Percentiles rank a stretch among this genome's conserved stretches.
Evolutionary conservation across 192 early-diverging fungal species (phyloP).

Genomic region (Martensiomyces pterosporus): DNA sequence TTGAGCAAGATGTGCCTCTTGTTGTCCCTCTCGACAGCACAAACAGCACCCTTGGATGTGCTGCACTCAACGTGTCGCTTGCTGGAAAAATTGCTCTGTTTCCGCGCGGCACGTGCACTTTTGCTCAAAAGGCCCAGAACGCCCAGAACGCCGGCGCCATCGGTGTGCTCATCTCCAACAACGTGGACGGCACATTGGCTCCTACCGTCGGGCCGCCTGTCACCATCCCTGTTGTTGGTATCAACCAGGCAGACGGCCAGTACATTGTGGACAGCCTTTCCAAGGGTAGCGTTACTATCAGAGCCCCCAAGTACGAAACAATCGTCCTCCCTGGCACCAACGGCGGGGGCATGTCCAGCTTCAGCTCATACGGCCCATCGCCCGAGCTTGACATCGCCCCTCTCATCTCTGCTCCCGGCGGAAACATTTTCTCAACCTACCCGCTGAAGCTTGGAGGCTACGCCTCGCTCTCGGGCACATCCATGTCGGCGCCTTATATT

Average conservation of each 20-base stretch:
- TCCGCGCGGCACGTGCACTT: slow-evolving; percentile 47
- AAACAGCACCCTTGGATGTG: slow-evolving; percentile 21
- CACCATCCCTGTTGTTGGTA: slow-evolving; percentile 40
- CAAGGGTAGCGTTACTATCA: slow-evolving; percentile 1
- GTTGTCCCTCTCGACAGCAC: slow-evolving; percentile 4
- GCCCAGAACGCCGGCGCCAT: slow-evolving; percentile 50
- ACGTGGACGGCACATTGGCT: slow-evolving; percentile 21
- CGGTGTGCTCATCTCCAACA: slow-evolving; percentile 53
- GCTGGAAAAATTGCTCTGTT: slow-evolving; percentile 48
- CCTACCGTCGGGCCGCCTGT: slow-evolving; percentile 13
- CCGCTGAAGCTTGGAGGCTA: slow-evolving; percentile 43
- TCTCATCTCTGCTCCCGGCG: slow-evolving; percentile 63
- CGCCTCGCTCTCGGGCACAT: slow-evolving; percentile 63
- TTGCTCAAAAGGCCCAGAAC: slow-evolving; percentile 38
- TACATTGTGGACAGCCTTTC: slow-evolving; percentile 15
- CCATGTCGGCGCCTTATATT: slow-evolving; percentile 76
- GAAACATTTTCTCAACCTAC: slow-evolving; percentile 63
- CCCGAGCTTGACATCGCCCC: slow-evolving; percentile 59
- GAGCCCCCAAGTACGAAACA: slow-evolving; percentile 26
- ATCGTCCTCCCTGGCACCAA: slow-evolving; percentile 16
- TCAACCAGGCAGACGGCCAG: slow-evolving; percentile 41
- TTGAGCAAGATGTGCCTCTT: slow-evolving; percentile 4
- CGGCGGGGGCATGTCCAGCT: slow-evolving; percentile 54
- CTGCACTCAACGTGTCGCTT: background rate
- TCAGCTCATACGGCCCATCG: slow-evolving; percentile 65